phyloP scores from a whole-genome alignment of 495 filamentous ascomycete genomes.

The Penicillium diatomitis region DNA sequence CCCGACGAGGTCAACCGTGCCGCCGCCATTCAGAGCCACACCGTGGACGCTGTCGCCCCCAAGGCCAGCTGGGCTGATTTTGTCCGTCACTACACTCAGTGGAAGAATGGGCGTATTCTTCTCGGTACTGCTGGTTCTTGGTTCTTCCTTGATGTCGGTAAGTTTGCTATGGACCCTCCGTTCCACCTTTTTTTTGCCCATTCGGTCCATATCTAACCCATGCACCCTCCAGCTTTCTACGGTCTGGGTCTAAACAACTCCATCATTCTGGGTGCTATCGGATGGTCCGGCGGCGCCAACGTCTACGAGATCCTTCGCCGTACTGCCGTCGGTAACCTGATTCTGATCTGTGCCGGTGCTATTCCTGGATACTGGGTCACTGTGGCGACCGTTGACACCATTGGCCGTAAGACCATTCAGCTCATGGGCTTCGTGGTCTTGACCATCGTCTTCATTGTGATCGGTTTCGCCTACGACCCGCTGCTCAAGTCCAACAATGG shows the following conservation, averaged over 20 bases:
- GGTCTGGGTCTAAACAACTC: conserved; percentile 72
- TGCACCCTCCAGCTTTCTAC: conserved; percentile 53
- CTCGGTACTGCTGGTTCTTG: conserved; percentile 75
- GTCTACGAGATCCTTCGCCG: conserved; percentile 59
- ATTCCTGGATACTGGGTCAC: conserved; percentile 78
- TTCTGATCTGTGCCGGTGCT: conserved; percentile 64
- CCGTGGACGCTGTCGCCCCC: conserved; percentile 38
- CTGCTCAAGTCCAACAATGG: conserved; percentile 35
- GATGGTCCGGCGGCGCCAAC: conserved; percentile 47
- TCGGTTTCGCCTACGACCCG: conserved; percentile 57
- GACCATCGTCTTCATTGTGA: conserved; percentile 64
- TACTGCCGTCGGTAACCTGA: conserved; percentile 66
- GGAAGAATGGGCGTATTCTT: conserved; percentile 59
- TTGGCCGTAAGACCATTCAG: conserved; percentile 78
- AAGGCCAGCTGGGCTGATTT: conserved; percentile 65
- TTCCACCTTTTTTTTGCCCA: too few relatives aligned
- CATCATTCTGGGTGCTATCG: conserved; percentile 56
- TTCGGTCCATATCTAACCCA: not conserved
- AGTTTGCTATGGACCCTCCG: not conserved
- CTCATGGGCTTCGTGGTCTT: conserved; percentile 65
- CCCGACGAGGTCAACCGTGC: conserved; percentile 54
- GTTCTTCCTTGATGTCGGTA: conserved; percentile 63
- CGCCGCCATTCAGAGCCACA: conserved; percentile 34
- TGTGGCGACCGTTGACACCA: conserved; percentile 56
- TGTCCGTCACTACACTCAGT: conserved; percentile 51